Conservation (phyloP, 208 protist genomes). For the Crithidia thermophila region DNA sequence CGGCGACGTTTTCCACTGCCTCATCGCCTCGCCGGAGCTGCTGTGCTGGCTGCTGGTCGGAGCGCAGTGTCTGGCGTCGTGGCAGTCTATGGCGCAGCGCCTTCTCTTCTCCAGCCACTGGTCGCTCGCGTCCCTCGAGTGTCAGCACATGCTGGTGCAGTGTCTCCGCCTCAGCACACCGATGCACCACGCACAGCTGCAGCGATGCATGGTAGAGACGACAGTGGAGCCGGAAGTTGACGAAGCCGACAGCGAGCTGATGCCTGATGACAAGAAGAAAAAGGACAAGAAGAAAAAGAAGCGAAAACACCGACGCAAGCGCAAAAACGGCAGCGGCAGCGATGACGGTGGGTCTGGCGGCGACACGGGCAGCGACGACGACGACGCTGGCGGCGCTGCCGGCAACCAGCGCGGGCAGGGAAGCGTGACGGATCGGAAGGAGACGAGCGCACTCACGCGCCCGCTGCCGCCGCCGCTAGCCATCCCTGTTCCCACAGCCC, state of each 20-base stretch:
- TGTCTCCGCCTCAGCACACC: slow-evolving; percentile 3
- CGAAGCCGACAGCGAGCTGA: background rate
- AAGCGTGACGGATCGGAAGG: too few species aligned
- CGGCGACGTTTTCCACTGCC: slow-evolving; percentile 9
- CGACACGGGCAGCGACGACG: background rate
- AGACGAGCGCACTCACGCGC: background rate
- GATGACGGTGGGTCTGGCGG: background rate
- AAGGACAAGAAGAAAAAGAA: slow-evolving; percentile 14
- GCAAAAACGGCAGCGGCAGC: background rate
- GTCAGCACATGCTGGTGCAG: slow-evolving; percentile 19
- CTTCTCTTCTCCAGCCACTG: slow-evolving; percentile 19
- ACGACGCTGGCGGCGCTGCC: background rate
- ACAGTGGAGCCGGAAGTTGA: background rate
- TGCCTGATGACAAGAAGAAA: background rate
- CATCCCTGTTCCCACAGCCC: slow-evolving; percentile 7
- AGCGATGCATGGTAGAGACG: slow-evolving; percentile 3
- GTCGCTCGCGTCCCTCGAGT: slow-evolving; percentile 16
- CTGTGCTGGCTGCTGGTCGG: slow-evolving; percentile 18
- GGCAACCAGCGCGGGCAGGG: too few species aligned
- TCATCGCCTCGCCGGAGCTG: slow-evolving; percentile 26
- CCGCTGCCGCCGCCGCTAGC: slow-evolving; percentile 2
- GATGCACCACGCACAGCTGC: slow-evolving; percentile 15
- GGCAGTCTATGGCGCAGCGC: slow-evolving; percentile 21
- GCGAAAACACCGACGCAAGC: background rate
- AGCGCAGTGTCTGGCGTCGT: slow-evolving; percentile 10